Percentiles rank a stretch among this genome's conserved stretches.
phyloP scores from a whole-genome alignment of 2,329 filamentous ascomycete genomes.

The Talaromyces sp. region DNA sequence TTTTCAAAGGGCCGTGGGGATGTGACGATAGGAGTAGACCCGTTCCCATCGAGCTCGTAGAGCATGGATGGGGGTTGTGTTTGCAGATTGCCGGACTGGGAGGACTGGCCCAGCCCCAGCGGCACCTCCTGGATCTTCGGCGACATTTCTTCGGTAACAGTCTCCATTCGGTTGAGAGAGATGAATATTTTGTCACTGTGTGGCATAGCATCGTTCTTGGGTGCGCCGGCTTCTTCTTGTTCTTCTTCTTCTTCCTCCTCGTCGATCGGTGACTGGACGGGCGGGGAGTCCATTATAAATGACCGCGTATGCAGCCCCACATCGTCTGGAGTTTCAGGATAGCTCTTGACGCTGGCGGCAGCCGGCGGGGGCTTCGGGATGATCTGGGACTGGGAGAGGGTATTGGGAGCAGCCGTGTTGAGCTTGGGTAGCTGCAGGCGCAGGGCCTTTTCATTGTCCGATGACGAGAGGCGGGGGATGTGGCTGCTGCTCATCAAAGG shows the following conservation, averaged over 20 bases:
- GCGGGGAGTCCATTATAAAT: conserved; percentile 4
- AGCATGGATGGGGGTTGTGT: conserved; percentile 14
- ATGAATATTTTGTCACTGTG: conserved; percentile 7
- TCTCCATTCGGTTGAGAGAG: conserved; percentile 2
- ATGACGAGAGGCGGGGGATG: conserved; percentile 14
- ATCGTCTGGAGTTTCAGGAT: conserved; percentile 10
- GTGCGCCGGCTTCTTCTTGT: neutral
- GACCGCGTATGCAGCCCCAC: conserved; percentile 1
- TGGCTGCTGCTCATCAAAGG: conserved; percentile 11
- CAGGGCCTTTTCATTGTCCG: conserved; percentile 18
- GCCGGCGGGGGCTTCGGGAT: neutral
- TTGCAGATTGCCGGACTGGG: neutral
- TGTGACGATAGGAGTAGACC: conserved; percentile 15
- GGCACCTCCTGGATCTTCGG: conserved; percentile 7
- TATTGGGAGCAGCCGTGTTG: conserved; percentile 11
- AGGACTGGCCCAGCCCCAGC: neutral
- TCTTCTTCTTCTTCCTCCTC: neutral
- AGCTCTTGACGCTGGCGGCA: neutral
- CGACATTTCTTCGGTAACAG: neutral
- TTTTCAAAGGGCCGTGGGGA: conserved; percentile 5
- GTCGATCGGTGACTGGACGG: conserved; percentile 3
- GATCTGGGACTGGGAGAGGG: neutral
- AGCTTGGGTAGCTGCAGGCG: conserved; percentile 21
- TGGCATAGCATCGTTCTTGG: neutral
- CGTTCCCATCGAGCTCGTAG: conserved; percentile 28